Percentiles rank a stretch among this genome's conserved stretches.
phyloP scores from a whole-genome alignment of 2,329 filamentous ascomycete species.

The Pseudopyricularia cyperi region DNA sequence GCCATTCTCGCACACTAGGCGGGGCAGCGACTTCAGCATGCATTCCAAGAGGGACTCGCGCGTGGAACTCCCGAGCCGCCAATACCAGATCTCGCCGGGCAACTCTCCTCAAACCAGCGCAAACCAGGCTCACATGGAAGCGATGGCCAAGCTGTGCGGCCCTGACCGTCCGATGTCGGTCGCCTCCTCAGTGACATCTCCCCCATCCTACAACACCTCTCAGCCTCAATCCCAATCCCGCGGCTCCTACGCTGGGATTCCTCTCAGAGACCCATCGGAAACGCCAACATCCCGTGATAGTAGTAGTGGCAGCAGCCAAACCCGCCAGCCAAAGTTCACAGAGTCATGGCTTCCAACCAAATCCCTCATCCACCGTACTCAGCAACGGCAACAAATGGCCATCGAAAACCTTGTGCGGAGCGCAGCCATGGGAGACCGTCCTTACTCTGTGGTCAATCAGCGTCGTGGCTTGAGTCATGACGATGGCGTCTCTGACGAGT shows the following conservation, averaged over 20 bases:
- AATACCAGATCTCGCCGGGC: constrained; percentile 35
- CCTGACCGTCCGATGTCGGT: constrained; percentile 10
- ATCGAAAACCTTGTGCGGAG: constrained; percentile 18
- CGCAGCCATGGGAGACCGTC: constrained; percentile 18
- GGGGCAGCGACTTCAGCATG: constrained; percentile 42
- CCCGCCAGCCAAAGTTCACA: constrained; percentile 32
- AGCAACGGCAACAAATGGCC: constrained; percentile 35
- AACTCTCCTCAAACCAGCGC: constrained; percentile 30
- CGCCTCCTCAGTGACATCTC: background rate
- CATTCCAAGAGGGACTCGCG: constrained; percentile 35
- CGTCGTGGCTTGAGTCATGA: constrained; percentile 23
- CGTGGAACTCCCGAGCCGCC: constrained; percentile 38
- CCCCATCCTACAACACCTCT: constrained; percentile 4
- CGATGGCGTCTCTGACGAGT: constrained; percentile 22
- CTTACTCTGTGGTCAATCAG: constrained; percentile 34
- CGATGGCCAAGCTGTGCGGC: constrained; percentile 9
- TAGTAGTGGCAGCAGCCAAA: constrained; percentile 12
- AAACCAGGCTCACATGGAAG: constrained; percentile 10
- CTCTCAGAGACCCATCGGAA: constrained; percentile 24
- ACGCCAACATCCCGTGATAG: constrained; percentile 6
- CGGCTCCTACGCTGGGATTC: constrained; percentile 36
- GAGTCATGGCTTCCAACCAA: constrained; percentile 43
- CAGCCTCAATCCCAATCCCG: constrained; percentile 14
- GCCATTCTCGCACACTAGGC: constrained; percentile 70
- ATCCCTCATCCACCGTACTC: constrained; percentile 38